phyloP scores from a whole-genome alignment of 2,329 filamentous ascomycete species.

The Pseudogymnoascus sp. region DNA sequence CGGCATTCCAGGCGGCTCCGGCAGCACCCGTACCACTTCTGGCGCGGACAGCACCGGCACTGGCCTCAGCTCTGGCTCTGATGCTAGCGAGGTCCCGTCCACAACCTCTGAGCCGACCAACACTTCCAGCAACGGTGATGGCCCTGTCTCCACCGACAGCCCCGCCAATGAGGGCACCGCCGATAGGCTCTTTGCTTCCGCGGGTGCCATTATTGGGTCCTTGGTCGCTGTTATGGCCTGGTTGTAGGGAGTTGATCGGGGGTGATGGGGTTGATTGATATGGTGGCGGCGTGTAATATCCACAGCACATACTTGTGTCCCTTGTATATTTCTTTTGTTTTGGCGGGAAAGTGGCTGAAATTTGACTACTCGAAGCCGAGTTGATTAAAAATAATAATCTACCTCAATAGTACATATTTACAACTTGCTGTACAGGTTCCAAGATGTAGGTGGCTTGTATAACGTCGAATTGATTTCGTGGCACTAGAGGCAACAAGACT shows the following conservation, averaged over 20 bases:
- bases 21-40: neutral
- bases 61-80: neutral
- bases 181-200: neutral
- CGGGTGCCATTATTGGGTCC: neutral
- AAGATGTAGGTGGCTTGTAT: neutral
- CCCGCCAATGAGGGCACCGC: neutral
- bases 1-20: neutral
- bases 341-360: neutral
- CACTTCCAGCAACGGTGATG: neutral
- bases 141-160: neutral
- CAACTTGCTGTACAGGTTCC: neutral
- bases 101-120: neutral
- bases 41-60: neutral
- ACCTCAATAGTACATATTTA: neutral
- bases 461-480: neutral
- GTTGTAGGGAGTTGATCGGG: neutral
- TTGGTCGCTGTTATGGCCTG: neutral
- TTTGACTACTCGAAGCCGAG: neutral
- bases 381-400: neutral
- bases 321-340: neutral
- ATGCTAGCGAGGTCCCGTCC: no score
- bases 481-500: no score
- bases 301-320: neutral
- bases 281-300: neutral
- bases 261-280: neutral